These are phyloP conservation scores for Lotmaria passim DNA, from an alignment of 208 protist species.

Conservation along the genomic window DNA sequence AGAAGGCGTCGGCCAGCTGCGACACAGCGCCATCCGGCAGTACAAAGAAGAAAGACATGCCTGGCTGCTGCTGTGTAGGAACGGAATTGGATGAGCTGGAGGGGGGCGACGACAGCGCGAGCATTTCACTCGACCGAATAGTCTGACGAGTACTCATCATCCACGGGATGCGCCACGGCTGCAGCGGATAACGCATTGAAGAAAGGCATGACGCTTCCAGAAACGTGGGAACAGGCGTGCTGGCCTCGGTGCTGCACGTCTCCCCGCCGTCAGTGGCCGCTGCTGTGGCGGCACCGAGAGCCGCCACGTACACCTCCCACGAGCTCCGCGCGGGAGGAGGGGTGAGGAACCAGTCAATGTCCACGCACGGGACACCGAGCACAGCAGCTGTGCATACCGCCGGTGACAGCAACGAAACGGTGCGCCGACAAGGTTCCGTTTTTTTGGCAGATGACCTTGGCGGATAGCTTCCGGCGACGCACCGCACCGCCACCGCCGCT, in stretches of 20 bases:
- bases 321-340: not conserved
- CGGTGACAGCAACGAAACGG: slow-evolving; percentile 5
- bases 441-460: not conserved
- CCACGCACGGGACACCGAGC: slow-evolving; percentile 28
- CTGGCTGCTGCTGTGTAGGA: not conserved
- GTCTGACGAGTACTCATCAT: slow-evolving; percentile 9
- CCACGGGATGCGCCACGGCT: slow-evolving; percentile 27
- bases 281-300: too few species aligned
- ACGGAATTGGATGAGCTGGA: too few species aligned
- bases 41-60: slow-evolving; percentile 17
- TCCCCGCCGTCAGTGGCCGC: not conserved
- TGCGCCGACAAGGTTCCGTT: not conserved
- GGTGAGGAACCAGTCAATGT: slow-evolving; percentile 8
- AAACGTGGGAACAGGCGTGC: not conserved
- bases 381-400: slow-evolving; percentile 28
- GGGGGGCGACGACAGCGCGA: not conserved
- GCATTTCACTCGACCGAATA: not conserved
- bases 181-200: too few species aligned
- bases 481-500: not conserved
- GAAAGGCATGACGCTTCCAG: too few species aligned
- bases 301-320: not conserved
- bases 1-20: slow-evolving; percentile 11
- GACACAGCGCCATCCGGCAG: slow-evolving; percentile 22
- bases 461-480: not conserved
- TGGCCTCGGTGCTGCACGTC: not conserved